phyloP scores from a whole-genome alignment of 208 protist species.

The Wallacemonas sp. region DNA sequence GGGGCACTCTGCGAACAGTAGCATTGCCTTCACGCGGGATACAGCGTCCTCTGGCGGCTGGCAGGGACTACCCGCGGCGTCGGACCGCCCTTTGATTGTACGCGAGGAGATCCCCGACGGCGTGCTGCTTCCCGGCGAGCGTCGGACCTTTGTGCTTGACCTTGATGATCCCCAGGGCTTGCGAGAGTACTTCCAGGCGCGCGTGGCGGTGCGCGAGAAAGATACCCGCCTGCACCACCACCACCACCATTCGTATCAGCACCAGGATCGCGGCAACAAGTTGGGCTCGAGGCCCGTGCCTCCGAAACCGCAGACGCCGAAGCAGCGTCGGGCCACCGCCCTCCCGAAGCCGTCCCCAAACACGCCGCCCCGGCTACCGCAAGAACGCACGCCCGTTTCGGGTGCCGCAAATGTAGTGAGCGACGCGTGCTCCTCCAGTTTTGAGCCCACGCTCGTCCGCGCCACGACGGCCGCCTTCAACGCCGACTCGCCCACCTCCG shows the following conservation, averaged over 20 bases:
- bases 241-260: neutral
- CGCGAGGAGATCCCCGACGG: conserved; percentile 39
- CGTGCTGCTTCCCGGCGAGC: conserved; percentile 49
- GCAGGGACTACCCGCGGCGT: neutral
- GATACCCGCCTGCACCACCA: neutral
- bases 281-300: too few species aligned
- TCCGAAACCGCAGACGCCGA: neutral
- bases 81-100: conserved; percentile 18
- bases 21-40: neutral
- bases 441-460: neutral
- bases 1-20: neutral
- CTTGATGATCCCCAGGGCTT: conserved; percentile 18
- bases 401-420: neutral
- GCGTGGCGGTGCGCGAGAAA: neutral
- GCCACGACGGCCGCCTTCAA: neutral
- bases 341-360: neutral
- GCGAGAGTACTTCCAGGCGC: conserved; percentile 6
- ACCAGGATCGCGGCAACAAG: neutral
- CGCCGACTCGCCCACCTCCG: too few species aligned
- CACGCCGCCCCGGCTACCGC: neutral
- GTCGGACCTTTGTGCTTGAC: conserved; percentile 23
- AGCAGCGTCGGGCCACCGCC: too few species aligned
- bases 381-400: too few species aligned
- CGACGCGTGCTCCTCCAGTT: neutral
- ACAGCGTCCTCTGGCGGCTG: neutral